Percentiles rank a stretch among this genome's conserved stretches.
These are phyloP conservation scores for Ceratocystis colombiana DNA, from an alignment of 2,329 filamentous ascomycete species.

Conservation along the genomic window DNA sequence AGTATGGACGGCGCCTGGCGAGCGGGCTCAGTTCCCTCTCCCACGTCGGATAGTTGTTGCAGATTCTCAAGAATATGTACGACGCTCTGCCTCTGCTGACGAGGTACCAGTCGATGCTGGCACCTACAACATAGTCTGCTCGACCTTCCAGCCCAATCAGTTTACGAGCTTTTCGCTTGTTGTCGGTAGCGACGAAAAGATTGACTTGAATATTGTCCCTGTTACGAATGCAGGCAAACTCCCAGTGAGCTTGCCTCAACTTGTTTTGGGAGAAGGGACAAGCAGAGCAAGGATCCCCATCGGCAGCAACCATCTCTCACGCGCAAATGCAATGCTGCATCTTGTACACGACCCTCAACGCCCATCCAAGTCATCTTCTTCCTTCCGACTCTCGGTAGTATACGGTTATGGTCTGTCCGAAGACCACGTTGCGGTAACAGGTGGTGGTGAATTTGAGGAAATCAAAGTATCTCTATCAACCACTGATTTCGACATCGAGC, in stretches of 20 bases:
- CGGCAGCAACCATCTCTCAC: constrained; percentile 18
- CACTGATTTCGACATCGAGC: constrained; percentile 63
- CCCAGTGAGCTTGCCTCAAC: constrained; percentile 46
- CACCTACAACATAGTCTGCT: constrained; percentile 78
- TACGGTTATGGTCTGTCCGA: constrained; percentile 61
- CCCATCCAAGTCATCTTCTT: constrained; percentile 38
- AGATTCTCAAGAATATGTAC: constrained; percentile 80
- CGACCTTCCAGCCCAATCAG: constrained; percentile 77
- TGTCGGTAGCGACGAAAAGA: constrained; percentile 49
- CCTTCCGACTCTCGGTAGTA: constrained; percentile 62
- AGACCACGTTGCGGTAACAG: constrained; percentile 52
- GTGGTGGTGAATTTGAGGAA: constrained; percentile 67
- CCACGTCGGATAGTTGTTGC: constrained; percentile 66
- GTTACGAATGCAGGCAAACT: constrained; percentile 67
- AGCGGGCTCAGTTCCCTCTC: constrained; percentile 55
- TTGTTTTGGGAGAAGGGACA: constrained; percentile 42
- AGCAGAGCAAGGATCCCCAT: constrained; percentile 34
- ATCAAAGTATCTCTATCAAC: constrained; percentile 56
- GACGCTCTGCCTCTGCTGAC: constrained; percentile 63
- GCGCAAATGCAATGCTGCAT: constrained; percentile 18
- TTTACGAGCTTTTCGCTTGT: constrained; percentile 63
- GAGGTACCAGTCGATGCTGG: constrained; percentile 53
- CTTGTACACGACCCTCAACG: constrained; percentile 13
- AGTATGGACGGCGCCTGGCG: constrained; percentile 59
- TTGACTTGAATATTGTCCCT: constrained; percentile 51